Base-by-base conservation (phyloP, 2,329 filamentous ascomycete genomes). In the Botrytis squamosa region DNA sequence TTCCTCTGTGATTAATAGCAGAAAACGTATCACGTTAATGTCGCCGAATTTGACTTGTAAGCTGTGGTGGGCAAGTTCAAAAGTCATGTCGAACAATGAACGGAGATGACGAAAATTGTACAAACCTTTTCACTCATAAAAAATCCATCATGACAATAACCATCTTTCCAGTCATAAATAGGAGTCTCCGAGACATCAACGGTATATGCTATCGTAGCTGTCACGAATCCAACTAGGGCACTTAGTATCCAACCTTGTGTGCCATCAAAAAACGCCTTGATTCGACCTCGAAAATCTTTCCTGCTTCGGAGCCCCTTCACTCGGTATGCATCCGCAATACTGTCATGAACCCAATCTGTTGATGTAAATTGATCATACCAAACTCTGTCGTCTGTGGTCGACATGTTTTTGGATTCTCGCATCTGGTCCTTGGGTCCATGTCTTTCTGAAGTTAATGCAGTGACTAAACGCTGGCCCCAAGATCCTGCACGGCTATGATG, bases 291-390 rank as follows among this genome's bases (percentile, higher is more conserved):
- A 75, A 97, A 88, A 83, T 95, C 96, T 81, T 92, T 97, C 67
- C 94, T 88, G 79, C 88, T 91, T 68, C 94, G 90, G 57, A 99
- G 86, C 71, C 91, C 91, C 82, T 97, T 96, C 68, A 97, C 90
- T 40, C 96, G 92, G 79, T 94, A 93, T 16, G 95, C 94, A 83
- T 98, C 96, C 79, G 94, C 93, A 78, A 99, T 98, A 82, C 92
- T 95, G 83, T 99, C 96, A 81, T 97, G 95, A 0, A 99, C 95
- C 96, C 96, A 99, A 82, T 99, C 95, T 72, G 94, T 98, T 10
- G 93, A 97, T 9, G 94, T 97, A 80, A 97, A 97, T 83, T 99
- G 96, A 85, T 99, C 96, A 83, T 98, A 98, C 96, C 96, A 98
- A 16, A 97, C 92, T 75, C 96, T 91, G 78, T 98, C 94, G 80